Conservation (phyloP, 2,329 filamentous ascomycete genomes). For the Fusarium sterilihyphosum region DNA sequence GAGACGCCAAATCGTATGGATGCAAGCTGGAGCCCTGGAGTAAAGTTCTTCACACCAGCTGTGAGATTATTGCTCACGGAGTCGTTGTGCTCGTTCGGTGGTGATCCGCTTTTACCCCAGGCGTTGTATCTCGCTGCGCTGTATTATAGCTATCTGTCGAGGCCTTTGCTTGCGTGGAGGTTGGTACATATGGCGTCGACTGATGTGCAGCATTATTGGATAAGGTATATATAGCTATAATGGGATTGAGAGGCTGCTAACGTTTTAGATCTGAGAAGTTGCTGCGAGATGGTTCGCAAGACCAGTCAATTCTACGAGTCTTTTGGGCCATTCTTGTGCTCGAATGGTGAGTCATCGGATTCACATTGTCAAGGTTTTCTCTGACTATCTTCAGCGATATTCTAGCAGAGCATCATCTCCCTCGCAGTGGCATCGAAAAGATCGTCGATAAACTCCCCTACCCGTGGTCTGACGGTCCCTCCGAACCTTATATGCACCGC, state of each 20-base stretch:
- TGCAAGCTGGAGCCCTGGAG: conserved; percentile 16
- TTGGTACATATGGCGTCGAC: conserved; percentile 36
- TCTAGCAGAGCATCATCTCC: conserved; percentile 34
- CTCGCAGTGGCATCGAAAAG: conserved; percentile 34
- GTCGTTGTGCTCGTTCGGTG: conserved; percentile 29
- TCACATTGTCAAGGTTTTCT: rapidly evolving
- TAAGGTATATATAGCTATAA: neutral
- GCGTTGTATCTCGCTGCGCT: conserved; percentile 30
- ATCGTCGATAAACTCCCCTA: conserved; percentile 36
- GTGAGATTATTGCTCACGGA: conserved; percentile 19
- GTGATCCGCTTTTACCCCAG: conserved; percentile 28
- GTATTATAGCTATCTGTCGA: conserved; percentile 36
- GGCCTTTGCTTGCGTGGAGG: conserved; percentile 32
- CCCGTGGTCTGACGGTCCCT: conserved; percentile 21
- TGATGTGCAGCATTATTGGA: conserved; percentile 37
- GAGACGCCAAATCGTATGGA: conserved; percentile 24
- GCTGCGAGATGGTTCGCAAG: conserved; percentile 23
- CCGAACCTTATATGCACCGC: conserved; percentile 32
- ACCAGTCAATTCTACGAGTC: conserved; percentile 30
- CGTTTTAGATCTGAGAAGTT: conserved; percentile 14
- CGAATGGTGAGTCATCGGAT: neutral
- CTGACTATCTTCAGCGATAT: conserved; percentile 14
- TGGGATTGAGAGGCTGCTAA: rapidly evolving
- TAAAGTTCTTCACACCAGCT: conserved; percentile 26
- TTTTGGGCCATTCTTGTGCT: conserved; percentile 36